phyloP scores from a whole-genome alignment of 73 alveolate genomes.

The Paramecium octaurelia region DNA sequence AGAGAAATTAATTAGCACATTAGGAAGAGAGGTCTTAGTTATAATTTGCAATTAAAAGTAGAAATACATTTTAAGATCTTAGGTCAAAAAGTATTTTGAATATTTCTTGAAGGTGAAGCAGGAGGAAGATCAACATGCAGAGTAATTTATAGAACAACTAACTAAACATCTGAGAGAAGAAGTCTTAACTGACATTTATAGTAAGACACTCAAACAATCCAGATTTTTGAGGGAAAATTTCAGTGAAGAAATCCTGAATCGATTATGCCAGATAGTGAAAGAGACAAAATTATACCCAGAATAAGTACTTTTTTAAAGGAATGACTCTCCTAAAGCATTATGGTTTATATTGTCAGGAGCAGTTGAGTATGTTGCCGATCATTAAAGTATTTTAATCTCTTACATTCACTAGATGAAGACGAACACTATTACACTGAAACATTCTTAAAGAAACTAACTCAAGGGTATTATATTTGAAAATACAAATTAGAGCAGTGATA shows the following conservation, averaged over 20 bases:
- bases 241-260: neutral
- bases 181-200: neutral
- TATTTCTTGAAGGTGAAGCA: neutral
- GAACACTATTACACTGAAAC: neutral
- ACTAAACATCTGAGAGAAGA: constrained; percentile 31
- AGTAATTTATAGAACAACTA: neutral
- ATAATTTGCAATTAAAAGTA: constrained; percentile 34
- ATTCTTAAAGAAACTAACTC: neutral
- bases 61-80: neutral
- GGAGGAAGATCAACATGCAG: constrained; percentile 13
- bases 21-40: constrained; percentile 16
- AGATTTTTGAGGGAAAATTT: constrained; percentile 17
- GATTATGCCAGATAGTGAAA: neutral
- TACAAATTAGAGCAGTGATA: neutral
- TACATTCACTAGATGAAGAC: neutral
- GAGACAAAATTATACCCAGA: neutral
- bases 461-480: neutral
- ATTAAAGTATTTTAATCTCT: neutral
- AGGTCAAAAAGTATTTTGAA: constrained; percentile 42
- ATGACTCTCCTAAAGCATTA: neutral
- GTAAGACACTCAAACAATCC: neutral
- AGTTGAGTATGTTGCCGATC: constrained; percentile 34
- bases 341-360: constrained; percentile 13
- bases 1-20: neutral
- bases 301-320: neutral